These are phyloP conservation scores for Pseudevernia furfuracea DNA, from an alignment of 495 filamentous ascomycete genomes.

Conservation along the genomic window DNA sequence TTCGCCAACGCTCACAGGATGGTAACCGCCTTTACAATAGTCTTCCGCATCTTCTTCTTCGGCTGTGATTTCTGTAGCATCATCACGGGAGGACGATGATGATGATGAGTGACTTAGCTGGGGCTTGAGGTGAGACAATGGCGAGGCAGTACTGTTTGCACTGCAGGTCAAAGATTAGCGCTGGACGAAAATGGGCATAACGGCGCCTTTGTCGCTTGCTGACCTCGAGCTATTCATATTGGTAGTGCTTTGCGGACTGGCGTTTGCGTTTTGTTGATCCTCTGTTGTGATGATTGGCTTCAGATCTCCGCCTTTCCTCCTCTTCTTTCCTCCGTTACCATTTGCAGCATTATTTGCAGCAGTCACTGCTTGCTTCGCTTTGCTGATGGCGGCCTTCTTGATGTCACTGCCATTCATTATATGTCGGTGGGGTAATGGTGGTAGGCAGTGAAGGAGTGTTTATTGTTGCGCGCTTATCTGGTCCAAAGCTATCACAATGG, in stretches of 20 bases:
- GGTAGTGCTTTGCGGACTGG: conserved; percentile 33
- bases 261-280: conserved; percentile 37
- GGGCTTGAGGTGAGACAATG: conserved; percentile 42
- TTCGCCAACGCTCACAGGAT: conserved; percentile 87
- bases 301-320: conserved; percentile 75
- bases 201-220: conserved; percentile 21
- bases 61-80: conserved; percentile 84
- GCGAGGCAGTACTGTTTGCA: conserved; percentile 36
- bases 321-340: conserved; percentile 58
- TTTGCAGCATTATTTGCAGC: conserved; percentile 53
- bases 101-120: conserved; percentile 63
- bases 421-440: conserved; percentile 9
- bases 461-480: conserved; percentile 4
- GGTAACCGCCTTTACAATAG: conserved; percentile 98
- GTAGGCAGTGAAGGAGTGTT: not conserved
- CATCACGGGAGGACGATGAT: conserved; percentile 71
- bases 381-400: conserved; percentile 68
- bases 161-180: conserved; percentile 30
- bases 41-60: conserved; percentile 99
- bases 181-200: not conserved
- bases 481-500: conserved; percentile 1
- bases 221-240: conserved; percentile 49
- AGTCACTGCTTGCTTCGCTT: conserved; percentile 66
- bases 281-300: conserved; percentile 90
- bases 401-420: conserved; percentile 70